A percentile compares a stretch with the other conserved stretches of the same genome.
These are phyloP conservation scores for Musa acuminata DNA, from an alignment of 176 grass and related monocot species.

Conservation along the genomic window DNA sequence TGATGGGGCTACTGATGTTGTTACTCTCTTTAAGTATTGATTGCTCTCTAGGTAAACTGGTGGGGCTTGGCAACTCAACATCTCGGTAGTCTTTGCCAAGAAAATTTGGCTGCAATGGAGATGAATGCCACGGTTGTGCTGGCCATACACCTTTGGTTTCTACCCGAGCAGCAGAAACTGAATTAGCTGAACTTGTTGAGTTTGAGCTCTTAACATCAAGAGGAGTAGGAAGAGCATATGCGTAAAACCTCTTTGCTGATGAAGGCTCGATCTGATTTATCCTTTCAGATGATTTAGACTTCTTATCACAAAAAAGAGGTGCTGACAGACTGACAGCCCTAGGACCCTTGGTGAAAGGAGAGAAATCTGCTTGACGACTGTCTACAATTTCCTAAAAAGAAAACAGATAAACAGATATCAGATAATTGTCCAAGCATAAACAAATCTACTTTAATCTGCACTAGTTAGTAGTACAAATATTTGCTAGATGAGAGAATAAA, in stretches of 20 bases:
- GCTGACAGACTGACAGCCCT: constrained; percentile 63
- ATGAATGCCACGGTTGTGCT: constrained; percentile 42
- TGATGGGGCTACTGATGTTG: constrained; percentile 36
- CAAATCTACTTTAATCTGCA: neutral
- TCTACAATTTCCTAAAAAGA: constrained; percentile 48
- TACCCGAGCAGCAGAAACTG: constrained; percentile 23
- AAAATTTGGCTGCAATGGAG: constrained; percentile 61
- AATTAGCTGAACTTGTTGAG: constrained; percentile 37
- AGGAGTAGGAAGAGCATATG: constrained; percentile 82
- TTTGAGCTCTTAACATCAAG: constrained; percentile 37
- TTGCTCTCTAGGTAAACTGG: constrained; percentile 44
- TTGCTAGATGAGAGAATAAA: neutral
- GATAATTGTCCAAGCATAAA: neutral
- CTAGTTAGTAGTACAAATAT: neutral
- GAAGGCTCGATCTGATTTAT: constrained; percentile 58
- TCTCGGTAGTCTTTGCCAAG: constrained; percentile 41
- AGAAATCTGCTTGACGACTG: constrained; percentile 40
- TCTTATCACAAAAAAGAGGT: constrained; percentile 67
- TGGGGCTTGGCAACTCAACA: constrained; percentile 53
- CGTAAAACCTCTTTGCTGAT: constrained; percentile 53
- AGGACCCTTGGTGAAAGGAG: constrained; percentile 26
- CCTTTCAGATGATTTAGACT: constrained; percentile 43
- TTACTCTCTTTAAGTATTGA: constrained; percentile 78
- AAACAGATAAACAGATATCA: neutral
- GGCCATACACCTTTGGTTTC: constrained; percentile 29